Evolutionary conservation across 1,139 yeast genomes (phyloP).

Genomic region (Pichia sp.): DNA sequence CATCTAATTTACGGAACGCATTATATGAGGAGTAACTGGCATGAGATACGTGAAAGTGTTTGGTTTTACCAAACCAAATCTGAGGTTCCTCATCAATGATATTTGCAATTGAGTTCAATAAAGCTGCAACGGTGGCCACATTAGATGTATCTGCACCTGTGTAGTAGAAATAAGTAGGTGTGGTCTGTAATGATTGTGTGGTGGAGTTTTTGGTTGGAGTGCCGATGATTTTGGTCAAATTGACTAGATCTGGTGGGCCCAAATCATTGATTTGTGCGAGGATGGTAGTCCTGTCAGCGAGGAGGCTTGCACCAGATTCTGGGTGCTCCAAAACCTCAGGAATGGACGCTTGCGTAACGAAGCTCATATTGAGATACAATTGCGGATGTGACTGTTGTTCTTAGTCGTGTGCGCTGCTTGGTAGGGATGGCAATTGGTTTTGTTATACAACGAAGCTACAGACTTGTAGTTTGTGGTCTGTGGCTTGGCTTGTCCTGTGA

Average conservation of each 20-base stretch:
- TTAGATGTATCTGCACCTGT: conserved; percentile 54
- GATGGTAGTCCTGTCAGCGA: conserved; percentile 47
- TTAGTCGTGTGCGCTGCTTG: no score
- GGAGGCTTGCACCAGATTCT: conserved; percentile 30
- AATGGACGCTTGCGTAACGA: conserved; percentile 41
- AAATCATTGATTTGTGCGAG: conserved; percentile 41
- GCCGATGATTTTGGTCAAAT: conserved; percentile 38
- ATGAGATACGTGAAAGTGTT: conserved; percentile 49
- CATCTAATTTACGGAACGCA: conserved; percentile 61
- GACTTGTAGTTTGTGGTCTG: no score
- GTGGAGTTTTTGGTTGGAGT: conserved; percentile 27
- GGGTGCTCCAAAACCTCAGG: conserved; percentile 31
- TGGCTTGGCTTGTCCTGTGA: no score
- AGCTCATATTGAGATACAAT: no score
- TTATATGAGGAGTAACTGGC: conserved; percentile 59
- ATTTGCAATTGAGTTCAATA: conserved; percentile 45
- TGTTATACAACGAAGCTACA: no score
- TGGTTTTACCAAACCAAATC: conserved; percentile 51
- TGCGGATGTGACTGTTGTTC: no score
- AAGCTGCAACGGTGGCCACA: conserved; percentile 53
- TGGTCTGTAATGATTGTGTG: conserved; percentile 27
- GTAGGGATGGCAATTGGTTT: no score
- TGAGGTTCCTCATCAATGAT: conserved; percentile 44
- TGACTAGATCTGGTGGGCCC: conserved; percentile 56
- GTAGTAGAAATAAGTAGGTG: conserved; percentile 47